Evolutionary conservation across 306 rosid species (phyloP).

Genomic region (Lagenaria siceraria): DNA sequence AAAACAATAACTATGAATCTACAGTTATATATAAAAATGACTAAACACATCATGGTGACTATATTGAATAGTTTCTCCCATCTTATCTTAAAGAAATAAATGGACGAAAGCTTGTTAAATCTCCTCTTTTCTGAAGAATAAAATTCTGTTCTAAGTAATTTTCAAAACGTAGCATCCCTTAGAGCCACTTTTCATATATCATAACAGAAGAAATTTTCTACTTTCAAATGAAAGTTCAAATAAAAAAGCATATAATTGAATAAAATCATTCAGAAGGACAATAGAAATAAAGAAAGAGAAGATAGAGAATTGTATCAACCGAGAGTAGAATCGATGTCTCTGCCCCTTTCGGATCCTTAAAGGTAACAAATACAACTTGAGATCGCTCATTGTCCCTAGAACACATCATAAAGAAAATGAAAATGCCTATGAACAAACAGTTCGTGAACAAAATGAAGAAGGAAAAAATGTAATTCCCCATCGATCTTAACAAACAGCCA

Average conservation of each 20-base stretch:
- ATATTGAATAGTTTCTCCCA: neutral
- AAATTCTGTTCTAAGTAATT: neutral
- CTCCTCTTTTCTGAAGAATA: neutral
- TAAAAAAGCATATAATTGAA: neutral
- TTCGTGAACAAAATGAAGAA: neutral
- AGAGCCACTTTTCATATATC: neutral
- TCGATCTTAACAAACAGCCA: neutral
- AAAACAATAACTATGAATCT: neutral
- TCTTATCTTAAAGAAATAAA: neutral
- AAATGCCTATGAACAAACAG: neutral
- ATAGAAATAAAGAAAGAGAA: neutral
- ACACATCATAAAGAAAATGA: neutral
- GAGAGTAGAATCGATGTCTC: conserved; percentile 62
- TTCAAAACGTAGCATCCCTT: neutral
- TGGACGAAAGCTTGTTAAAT: neutral
- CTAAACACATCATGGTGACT: neutral
- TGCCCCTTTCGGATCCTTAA: conserved; percentile 41
- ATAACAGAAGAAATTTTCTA: neutral
- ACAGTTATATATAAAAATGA: neutral
- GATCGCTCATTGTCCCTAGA: conserved; percentile 31
- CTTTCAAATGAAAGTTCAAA: neutral
- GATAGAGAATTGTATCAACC: conserved; percentile 14
- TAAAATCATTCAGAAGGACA: neutral
- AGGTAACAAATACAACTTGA: conserved; percentile 46
- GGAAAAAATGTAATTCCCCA: neutral